Percentiles rank a stretch among this genome's conserved stretches.
Conservation (phyloP, 2,329 filamentous ascomycete genomes). For the Claviceps sp. region DNA sequence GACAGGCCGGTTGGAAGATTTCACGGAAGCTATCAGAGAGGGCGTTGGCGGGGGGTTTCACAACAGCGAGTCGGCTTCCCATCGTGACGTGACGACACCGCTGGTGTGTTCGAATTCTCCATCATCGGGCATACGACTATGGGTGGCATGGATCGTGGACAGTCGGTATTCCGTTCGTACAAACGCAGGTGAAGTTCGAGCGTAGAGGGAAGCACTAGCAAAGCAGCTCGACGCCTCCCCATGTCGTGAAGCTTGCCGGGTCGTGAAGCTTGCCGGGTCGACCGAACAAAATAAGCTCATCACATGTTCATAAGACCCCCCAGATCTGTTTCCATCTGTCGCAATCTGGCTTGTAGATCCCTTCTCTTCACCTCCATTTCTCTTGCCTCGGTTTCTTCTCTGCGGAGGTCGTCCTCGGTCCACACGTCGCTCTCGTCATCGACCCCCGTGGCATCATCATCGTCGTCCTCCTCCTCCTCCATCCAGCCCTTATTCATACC, state of each 20-base stretch:
- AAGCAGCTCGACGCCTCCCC: conserved; percentile 1
- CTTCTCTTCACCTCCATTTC: conserved; percentile 43
- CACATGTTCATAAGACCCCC: conserved; percentile 41
- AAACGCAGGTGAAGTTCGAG: background rate
- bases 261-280: background rate
- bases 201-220: background rate
- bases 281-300: conserved; percentile 7
- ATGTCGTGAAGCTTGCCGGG: background rate
- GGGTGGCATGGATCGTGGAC: conserved; percentile 10
- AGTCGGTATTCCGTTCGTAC: background rate
- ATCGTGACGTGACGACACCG: conserved; percentile 61
- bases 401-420: conserved; percentile 55
- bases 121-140: conserved; percentile 43
- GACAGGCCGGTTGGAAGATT: conserved; percentile 44
- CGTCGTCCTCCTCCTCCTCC: conserved; percentile 40
- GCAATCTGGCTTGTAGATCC: conserved; percentile 39
- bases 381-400: conserved; percentile 53
- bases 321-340: conserved; percentile 41
- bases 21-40: conserved; percentile 35
- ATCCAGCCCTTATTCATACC: conserved; percentile 55
- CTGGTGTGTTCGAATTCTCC: conserved; percentile 56
- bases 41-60: conserved; percentile 31
- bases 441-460: conserved; percentile 39
- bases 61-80: conserved; percentile 52
- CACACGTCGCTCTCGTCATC: conserved; percentile 34